Percentiles rank a stretch among this genome's conserved stretches.
Evolutionary conservation across 2,329 filamentous ascomycete genomes (phyloP).

Genomic region (Volutella citrinella): DNA sequence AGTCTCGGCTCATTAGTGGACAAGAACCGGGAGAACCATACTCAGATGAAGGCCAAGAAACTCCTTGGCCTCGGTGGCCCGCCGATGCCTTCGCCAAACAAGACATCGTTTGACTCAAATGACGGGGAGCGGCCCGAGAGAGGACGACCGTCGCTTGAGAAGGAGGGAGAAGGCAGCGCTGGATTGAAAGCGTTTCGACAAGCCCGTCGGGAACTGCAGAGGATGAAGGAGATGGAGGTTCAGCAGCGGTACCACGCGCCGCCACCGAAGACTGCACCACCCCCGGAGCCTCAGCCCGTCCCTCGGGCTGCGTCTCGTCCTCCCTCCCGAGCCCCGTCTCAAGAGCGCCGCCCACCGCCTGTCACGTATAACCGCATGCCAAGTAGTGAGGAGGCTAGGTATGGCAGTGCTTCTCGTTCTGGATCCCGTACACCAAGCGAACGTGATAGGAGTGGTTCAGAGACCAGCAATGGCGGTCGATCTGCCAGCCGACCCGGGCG

Average conservation of each 20-base stretch:
- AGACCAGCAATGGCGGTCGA: slow-evolving; percentile 46
- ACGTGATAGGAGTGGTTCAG: slow-evolving; percentile 54
- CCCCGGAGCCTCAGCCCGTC: slow-evolving; percentile 6
- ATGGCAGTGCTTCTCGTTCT: slow-evolving; percentile 24
- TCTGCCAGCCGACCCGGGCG: slow-evolving; percentile 39
- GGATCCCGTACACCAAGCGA: slow-evolving; percentile 37
- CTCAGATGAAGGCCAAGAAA: slow-evolving; percentile 56
- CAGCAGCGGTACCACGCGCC: slow-evolving; percentile 39
- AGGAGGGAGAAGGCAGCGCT: slow-evolving; percentile 43
- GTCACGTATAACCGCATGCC: slow-evolving; percentile 43
- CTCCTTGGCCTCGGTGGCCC: slow-evolving; percentile 56
- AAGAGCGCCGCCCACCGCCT: slow-evolving; percentile 44
- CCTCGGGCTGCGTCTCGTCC: slow-evolving; percentile 23
- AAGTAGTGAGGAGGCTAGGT: slow-evolving; percentile 41
- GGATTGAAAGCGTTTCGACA: slow-evolving; percentile 57
- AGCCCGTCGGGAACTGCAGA: slow-evolving; percentile 55
- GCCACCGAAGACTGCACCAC: slow-evolving; percentile 9
- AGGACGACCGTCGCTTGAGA: slow-evolving; percentile 25
- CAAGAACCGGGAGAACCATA: slow-evolving; percentile 36
- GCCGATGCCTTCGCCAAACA: slow-evolving; percentile 39
- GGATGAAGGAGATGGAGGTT: slow-evolving; percentile 51
- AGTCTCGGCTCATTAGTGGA: slow-evolving; percentile 65
- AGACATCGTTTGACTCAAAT: slow-evolving; percentile 23
- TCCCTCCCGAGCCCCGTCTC: slow-evolving; percentile 36
- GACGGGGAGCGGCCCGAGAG: slow-evolving; percentile 21